Conservation (phyloP, 495 filamentous ascomycete genomes). For the Parathielavia hyrcaniae region DNA sequence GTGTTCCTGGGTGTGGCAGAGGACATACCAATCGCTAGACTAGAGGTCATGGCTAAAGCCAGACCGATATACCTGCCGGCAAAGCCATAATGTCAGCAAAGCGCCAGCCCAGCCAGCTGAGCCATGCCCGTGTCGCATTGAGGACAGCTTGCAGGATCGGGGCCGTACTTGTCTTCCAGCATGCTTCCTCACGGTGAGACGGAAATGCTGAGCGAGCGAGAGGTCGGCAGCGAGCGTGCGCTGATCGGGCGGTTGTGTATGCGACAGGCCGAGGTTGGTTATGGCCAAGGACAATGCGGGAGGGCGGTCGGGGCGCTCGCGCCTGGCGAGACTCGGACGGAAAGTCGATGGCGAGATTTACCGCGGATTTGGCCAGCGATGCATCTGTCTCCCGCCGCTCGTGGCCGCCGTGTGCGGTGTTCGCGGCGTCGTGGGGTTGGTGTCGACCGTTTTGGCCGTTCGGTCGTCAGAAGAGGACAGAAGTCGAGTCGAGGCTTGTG, state of each 20-base stretch:
- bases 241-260: conserved; percentile 18
- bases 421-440: neutral
- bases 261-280: conserved; percentile 3
- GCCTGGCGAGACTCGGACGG: conserved; percentile 35
- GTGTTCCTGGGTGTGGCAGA: neutral
- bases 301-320: conserved; percentile 30
- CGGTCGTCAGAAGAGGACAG: conserved; percentile 11
- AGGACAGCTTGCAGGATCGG: conserved; percentile 1
- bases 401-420: neutral
- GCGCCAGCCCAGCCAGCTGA: neutral
- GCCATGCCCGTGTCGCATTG: conserved; percentile 4
- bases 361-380: conserved; percentile 7
- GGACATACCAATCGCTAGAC: conserved; percentile 82
- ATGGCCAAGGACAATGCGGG: neutral
- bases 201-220: conserved; percentile 30
- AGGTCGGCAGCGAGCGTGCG: conserved; percentile 25
- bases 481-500: neutral
- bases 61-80: conserved; percentile 77
- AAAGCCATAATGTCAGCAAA: conserved; percentile 14
- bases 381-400: conserved; percentile 10
- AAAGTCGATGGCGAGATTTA: conserved; percentile 5
- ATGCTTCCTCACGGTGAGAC: conserved; percentile 47
- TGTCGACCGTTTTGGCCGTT: neutral
- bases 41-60: conserved; percentile 80
- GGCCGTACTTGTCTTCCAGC: conserved; percentile 79